Evolutionary conservation across 495 filamentous ascomycete species (phyloP).

Genomic region (Tuber borchii): DNA sequence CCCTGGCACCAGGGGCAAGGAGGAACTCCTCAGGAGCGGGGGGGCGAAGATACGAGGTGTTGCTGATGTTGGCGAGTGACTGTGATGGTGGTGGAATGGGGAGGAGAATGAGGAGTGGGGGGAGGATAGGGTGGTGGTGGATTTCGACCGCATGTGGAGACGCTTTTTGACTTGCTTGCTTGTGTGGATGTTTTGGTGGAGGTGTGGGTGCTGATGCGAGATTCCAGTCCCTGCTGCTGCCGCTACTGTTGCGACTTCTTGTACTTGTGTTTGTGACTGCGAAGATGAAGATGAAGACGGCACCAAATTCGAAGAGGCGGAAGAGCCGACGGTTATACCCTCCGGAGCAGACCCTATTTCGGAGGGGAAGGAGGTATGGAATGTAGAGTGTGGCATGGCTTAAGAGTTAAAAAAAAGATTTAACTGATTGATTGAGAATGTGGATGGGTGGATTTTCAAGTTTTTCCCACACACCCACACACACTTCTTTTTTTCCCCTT

Average conservation of each 20-base stretch:
- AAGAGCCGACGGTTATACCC: constrained; percentile 8
- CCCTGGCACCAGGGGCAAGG: constrained; percentile 31
- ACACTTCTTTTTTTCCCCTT: not conserved
- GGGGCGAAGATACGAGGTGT: constrained; percentile 17
- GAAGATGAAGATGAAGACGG: constrained; percentile 25
- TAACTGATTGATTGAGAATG: not conserved
- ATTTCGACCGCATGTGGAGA: constrained; percentile 40
- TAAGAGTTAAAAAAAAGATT: not conserved
- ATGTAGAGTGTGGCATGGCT: constrained; percentile 36
- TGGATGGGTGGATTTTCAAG: not conserved
- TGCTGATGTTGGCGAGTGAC: not conserved
- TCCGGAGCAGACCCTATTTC: constrained; percentile 10
- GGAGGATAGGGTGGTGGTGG: constrained; percentile 18
- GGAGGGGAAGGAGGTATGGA: constrained; percentile 17
- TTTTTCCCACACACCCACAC: not conserved
- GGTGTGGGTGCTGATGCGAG: constrained; percentile 9
- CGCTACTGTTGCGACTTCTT: constrained; percentile 8
- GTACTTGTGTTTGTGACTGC: constrained; percentile 23
- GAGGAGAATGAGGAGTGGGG: constrained; percentile 23
- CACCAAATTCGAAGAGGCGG: constrained; percentile 17
- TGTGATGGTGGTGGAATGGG: constrained; percentile 18
- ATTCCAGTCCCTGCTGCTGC: not conserved
- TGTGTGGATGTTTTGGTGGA: constrained; percentile 27
- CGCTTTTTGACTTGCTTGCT: constrained; percentile 21
- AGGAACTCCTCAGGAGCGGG: constrained; percentile 33